A percentile compares a stretch with the other conserved stretches of the same genome.
These are phyloP conservation scores for Ustilago loliicola DNA, from an alignment of 1,284 basidiomycete genomes.

Conservation along the genomic window DNA sequence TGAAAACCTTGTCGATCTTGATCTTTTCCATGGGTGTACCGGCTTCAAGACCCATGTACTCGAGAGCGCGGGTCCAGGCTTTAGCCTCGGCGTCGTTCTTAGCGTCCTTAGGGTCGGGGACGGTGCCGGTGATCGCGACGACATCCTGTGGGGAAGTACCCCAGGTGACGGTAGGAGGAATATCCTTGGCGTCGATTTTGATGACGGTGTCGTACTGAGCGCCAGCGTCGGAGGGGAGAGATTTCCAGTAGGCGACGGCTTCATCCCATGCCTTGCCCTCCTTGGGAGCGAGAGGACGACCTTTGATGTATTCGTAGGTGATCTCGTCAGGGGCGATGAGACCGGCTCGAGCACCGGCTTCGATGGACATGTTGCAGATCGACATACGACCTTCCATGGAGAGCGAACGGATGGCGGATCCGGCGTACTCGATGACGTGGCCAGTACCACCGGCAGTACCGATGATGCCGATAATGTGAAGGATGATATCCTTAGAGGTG, in stretches of 20 bases:
- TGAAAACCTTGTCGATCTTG: slow-evolving; percentile 70
- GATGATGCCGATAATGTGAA: slow-evolving; percentile 68
- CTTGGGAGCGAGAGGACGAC: slow-evolving; percentile 66
- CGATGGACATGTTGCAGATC: slow-evolving; percentile 71
- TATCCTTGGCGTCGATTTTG: slow-evolving; percentile 65
- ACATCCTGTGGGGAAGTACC: slow-evolving; percentile 67
- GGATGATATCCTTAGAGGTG: slow-evolving; percentile 69
- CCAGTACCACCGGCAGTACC: slow-evolving; percentile 70
- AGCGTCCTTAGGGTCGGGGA: slow-evolving; percentile 65
- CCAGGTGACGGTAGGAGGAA: slow-evolving; percentile 68
- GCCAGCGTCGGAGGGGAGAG: slow-evolving; percentile 64
- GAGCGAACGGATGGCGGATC: slow-evolving; percentile 64
- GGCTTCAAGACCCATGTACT: slow-evolving; percentile 69
- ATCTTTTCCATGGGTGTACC: slow-evolving; percentile 66
- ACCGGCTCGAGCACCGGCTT: slow-evolving; percentile 70
- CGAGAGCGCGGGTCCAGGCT: slow-evolving; percentile 60
- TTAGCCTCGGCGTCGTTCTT: slow-evolving; percentile 57
- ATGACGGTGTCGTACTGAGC: slow-evolving; percentile 67
- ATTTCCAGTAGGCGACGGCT: slow-evolving; percentile 66
- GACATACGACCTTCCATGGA: slow-evolving; percentile 69
- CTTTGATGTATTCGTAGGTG: slow-evolving; percentile 69
- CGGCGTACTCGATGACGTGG: slow-evolving; percentile 67
- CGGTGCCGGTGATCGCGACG: slow-evolving; percentile 66
- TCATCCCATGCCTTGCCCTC: slow-evolving; percentile 64
- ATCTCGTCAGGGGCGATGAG: slow-evolving; percentile 68